Evolutionary conservation across 345 rosid genomes (phyloP), one percentile per base, ranked within the genome.

Genomic region (Citrus maxima): DNA sequence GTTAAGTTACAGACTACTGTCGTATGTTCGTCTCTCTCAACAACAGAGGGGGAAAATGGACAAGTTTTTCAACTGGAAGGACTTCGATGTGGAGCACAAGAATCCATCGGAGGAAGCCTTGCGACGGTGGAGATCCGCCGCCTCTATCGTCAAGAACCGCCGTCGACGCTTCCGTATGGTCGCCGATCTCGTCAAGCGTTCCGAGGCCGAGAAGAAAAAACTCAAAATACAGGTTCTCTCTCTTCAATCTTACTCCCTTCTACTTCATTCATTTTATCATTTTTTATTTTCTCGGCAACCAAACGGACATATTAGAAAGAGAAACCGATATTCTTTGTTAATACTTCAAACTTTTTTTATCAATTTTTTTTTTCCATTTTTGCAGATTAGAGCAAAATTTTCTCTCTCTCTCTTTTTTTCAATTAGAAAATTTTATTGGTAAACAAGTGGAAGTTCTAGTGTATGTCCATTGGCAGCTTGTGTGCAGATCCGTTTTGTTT

Each of bases 131-230:
- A 91, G 98, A 82, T 73, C 80, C 0, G 91, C 93, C 4, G 95
- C 85, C 16, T 55, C 87, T 69, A 16, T 91, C 71, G 92, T 93
- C 84, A 88, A 88, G 89, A 95, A 93, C 74, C 90, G 80, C n/a
- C 87, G 89, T 61, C 89, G 97, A n/a, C 82, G 98, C 65, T 95
- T 92, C 82, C 97, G 97, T 46, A 80, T 67, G 80, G 88, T 88
- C 63, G 92, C 88, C 37, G 90, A 95, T 78, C 97, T 92, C 75
- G 88, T 28, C 59, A 92, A 91, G 80, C 87, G 91, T 28, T 79
- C 90, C 51, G 90, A 81, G 72, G 87, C 79, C 70, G 89, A 89
- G 65, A 78, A 77, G 76, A 84, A 87, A 65, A 89, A 78, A 37
- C 88, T 64, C 54, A 30, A 80, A 72, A 89, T 92, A 82, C 91